These are phyloP conservation scores for Sporothrix variecibatus DNA, from an alignment of 2,329 filamentous ascomycete species.

Conservation along the genomic window DNA sequence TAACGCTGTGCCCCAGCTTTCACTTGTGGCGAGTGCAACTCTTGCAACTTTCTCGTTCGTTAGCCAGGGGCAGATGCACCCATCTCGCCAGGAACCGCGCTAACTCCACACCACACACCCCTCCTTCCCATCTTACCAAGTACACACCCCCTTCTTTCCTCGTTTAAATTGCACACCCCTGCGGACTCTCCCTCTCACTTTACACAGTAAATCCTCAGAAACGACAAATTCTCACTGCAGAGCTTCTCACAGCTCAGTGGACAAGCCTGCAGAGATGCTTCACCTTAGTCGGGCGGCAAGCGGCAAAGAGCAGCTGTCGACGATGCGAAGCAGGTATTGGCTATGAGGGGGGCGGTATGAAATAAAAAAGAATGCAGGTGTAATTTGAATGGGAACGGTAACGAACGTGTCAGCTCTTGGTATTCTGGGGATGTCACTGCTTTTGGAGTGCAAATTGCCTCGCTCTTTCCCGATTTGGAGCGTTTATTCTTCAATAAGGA, in stretches of 20 bases:
- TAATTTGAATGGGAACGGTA: background rate
- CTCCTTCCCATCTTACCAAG: background rate
- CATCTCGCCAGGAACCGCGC: slow-evolving; percentile 12
- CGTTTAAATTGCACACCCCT: slow-evolving; percentile 15
- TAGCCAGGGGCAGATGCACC: slow-evolving; percentile 14
- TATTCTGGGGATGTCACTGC: background rate
- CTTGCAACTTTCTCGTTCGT: background rate
- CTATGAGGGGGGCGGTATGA: background rate
- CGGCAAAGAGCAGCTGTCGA: background rate
- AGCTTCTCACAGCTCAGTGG: slow-evolving; percentile 4
- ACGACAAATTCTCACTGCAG: background rate
- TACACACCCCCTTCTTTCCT: background rate
- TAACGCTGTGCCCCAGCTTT: slow-evolving; percentile 7
- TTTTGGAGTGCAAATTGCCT: background rate
- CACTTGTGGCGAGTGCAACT: background rate
- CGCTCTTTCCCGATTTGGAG: slow-evolving; percentile 5
- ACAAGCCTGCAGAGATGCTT: background rate
- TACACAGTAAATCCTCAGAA: background rate
- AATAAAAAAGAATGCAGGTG: no score
- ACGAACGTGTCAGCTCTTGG: background rate
- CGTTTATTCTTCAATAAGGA: background rate
- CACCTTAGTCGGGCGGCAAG: slow-evolving; percentile 13
- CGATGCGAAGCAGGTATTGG: background rate
- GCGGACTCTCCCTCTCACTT: background rate
- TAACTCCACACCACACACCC: slow-evolving; percentile 3